Percentiles rank a stretch among this genome's conserved stretches.
Evolutionary conservation across 2,329 filamentous ascomycete genomes (phyloP).

Genomic region (Neofusicoccum cordaticola): DNA sequence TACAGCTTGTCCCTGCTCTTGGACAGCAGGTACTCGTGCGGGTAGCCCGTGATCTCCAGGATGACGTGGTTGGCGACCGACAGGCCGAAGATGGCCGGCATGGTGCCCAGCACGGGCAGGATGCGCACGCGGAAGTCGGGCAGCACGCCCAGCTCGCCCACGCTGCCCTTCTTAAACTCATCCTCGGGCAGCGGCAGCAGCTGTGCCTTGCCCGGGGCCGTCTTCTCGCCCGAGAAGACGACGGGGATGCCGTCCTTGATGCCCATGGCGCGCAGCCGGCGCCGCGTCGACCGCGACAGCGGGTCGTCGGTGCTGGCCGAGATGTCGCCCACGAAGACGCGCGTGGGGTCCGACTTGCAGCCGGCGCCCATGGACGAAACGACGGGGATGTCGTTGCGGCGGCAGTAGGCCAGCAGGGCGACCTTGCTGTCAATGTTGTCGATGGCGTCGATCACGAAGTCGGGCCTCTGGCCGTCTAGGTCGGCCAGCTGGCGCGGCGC

Average conservation of each 20-base stretch:
- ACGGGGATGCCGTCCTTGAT: conserved; percentile 83
- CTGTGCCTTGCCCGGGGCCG: conserved; percentile 85
- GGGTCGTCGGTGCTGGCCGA: conserved; percentile 83
- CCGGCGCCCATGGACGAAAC: conserved; percentile 96
- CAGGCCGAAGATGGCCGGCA: conserved; percentile 95
- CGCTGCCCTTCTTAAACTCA: conserved; percentile 80
- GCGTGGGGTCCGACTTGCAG: conserved; percentile 83
- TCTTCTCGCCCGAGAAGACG: conserved; percentile 88
- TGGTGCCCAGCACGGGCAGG: conserved; percentile 88
- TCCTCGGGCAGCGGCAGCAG: conserved; percentile 83
- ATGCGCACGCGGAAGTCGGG: conserved; percentile 95
- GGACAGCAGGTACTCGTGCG: conserved; percentile 74
- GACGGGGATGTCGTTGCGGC: conserved; percentile 72
- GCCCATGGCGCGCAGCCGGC: conserved; percentile 72
- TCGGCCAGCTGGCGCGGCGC: conserved; percentile 66
- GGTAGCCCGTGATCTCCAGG: conserved; percentile 75
- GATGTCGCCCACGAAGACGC: conserved; percentile 88
- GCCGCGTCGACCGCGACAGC: conserved; percentile 78
- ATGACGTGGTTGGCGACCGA: conserved; percentile 91
- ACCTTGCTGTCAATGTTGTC: conserved; percentile 99
- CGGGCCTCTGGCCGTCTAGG: conserved; percentile 67
- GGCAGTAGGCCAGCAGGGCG: conserved; percentile 81
- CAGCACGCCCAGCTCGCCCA: conserved; percentile 82
- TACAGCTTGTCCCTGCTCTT: conserved; percentile 92
- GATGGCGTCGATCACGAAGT: conserved; percentile 95